These are phyloP conservation scores for Sphagnum magellanicum DNA, from an alignment of 228 moss, liverwort and hornwort species.

Conservation along the genomic window DNA sequence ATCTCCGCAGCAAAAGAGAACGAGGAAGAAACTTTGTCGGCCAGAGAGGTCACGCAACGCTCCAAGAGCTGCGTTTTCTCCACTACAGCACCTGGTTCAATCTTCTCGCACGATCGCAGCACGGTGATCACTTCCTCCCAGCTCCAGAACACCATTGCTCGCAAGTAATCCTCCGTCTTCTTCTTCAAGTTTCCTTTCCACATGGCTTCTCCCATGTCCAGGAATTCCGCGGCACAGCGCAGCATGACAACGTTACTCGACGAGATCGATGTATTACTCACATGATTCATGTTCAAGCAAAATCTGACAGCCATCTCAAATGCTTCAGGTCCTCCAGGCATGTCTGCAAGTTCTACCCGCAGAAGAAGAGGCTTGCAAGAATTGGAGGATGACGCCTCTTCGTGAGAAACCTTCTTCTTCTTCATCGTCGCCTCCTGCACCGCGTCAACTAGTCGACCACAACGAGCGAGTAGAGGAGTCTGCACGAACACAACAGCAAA, in stretches of 20 bases:
- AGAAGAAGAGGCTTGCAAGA: slow-evolving; percentile 35
- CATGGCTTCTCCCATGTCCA: slow-evolving; percentile 75
- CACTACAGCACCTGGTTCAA: slow-evolving; percentile 31
- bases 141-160: slow-evolving; percentile 75
- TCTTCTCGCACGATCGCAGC: slow-evolving; percentile 61
- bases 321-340: slow-evolving; percentile 74
- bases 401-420: background rate
- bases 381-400: slow-evolving; percentile 5
- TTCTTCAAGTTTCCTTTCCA: slow-evolving; percentile 48
- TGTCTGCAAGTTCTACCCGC: slow-evolving; percentile 58
- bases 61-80: slow-evolving; percentile 65
- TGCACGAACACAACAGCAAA: slow-evolving; percentile 13
- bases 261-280: slow-evolving; percentile 34
- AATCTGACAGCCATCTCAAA: slow-evolving; percentile 79
- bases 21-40: slow-evolving; percentile 51
- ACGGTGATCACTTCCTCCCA: slow-evolving; percentile 79
- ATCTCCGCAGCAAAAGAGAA: slow-evolving; percentile 14
- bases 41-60: slow-evolving; percentile 67
- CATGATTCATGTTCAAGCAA: slow-evolving; percentile 32
- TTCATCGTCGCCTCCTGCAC: slow-evolving; percentile 35
- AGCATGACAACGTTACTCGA: slow-evolving; percentile 71
- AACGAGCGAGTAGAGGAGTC: slow-evolving; percentile 57
- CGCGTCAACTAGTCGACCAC: slow-evolving; percentile 56
- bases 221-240: slow-evolving; percentile 75
- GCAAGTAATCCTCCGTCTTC: slow-evolving; percentile 65